Evolutionary conservation across 345 rosid species (phyloP).

Genomic region (Ailanthus altissimus): DNA sequence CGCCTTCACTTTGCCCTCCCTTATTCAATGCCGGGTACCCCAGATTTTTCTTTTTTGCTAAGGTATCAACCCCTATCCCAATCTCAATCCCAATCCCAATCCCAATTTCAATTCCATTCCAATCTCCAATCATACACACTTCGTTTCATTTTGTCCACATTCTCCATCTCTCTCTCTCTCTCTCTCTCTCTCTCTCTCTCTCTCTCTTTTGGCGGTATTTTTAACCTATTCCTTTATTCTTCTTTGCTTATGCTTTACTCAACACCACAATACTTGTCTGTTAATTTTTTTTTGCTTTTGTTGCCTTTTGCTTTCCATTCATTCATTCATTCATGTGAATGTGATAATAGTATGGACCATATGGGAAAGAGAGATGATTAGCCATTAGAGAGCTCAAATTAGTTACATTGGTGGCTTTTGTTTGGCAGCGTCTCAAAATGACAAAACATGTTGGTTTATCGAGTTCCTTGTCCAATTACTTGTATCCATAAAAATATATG

Average conservation of each 20-base stretch:
- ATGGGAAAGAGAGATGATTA: neutral
- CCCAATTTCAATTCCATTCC: neutral
- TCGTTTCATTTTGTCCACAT: neutral
- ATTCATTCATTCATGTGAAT: neutral
- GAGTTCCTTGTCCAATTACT: neutral
- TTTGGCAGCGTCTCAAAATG: constrained; percentile 7
- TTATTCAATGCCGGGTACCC: constrained; percentile 30
- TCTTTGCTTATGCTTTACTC: constrained; percentile 1
- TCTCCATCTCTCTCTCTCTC: neutral
- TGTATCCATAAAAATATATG: neutral
- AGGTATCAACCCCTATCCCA: constrained; percentile 7
- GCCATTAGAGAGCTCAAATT: too few relatives aligned
- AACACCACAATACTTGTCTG: neutral
- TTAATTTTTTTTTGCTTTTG: neutral
- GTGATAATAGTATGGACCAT: constrained; percentile 12
- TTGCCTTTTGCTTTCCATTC: neutral
- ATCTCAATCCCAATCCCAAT: constrained; percentile 3
- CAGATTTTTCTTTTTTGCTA: constrained; percentile 14
- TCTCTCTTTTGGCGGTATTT: neutral
- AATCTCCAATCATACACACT: neutral
- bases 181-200: too few relatives aligned
- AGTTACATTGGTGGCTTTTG: neutral
- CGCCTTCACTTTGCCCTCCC: constrained; percentile 21
- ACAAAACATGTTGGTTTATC: constrained; percentile 7
- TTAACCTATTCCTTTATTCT: neutral